A percentile compares a stretch with the other conserved stretches of the same genome.
These are phyloP conservation scores for Citrus medica DNA, from an alignment of 345 rosid species.

Conservation along the genomic window DNA sequence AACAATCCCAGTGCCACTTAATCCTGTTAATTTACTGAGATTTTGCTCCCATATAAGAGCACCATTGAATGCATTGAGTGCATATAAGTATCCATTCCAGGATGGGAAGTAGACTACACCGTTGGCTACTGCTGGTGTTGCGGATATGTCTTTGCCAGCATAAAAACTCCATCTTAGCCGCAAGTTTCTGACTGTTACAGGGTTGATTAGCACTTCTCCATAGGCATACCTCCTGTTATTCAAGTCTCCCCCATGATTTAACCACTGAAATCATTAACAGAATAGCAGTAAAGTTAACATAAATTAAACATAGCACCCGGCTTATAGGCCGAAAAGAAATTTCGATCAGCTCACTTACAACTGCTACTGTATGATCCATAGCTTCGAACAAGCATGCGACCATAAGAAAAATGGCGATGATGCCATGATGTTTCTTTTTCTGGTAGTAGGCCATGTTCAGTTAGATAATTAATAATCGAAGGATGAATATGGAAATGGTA, in stretches of 20 bases:
- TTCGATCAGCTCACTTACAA: not conserved
- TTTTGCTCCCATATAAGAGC: conserved; percentile 44
- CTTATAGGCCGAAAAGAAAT: not conserved
- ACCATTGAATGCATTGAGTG: conserved; percentile 44
- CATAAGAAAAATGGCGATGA: not conserved
- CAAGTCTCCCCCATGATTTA: conserved; percentile 41
- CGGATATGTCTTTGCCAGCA: conserved; percentile 47
- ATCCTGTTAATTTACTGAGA: conserved; percentile 34
- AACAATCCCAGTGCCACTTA: conserved; percentile 20
- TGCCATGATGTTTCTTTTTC: not conserved
- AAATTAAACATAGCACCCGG: not conserved
- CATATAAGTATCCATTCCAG: conserved; percentile 53
- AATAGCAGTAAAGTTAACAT: not conserved
- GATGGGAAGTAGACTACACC: conserved; percentile 45
- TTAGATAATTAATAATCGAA: not conserved
- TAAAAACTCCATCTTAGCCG: conserved; percentile 38
- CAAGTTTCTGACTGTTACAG: conserved; percentile 15
- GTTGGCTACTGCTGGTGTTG: conserved; percentile 40
- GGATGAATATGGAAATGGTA: not conserved
- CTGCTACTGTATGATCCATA: not conserved
- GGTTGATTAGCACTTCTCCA: conserved; percentile 26
- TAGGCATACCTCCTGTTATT: conserved; percentile 29
- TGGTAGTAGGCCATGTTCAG: not conserved
- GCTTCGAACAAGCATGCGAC: not conserved
- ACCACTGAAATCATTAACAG: conserved; percentile 29